phyloP scores from a whole-genome alignment of 129 eudicot genomes.

The Daucus carota region DH1_v3.0 NC_030388.2:27730501-27731000 shows the following conservation, averaged over 20 bases:
- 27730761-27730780: neutral
- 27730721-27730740: neutral
- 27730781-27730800: neutral
- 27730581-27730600: constrained; percentile 78
- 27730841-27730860: too few species aligned
- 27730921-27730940: too few species aligned
- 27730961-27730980: neutral
- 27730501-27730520: constrained; percentile 92
- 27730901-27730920: too few species aligned
- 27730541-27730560: constrained; percentile 78
- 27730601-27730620: constrained; percentile 76
- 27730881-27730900: neutral
- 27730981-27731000: neutral
- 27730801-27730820: neutral
- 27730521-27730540: constrained; percentile 88
- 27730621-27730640: constrained; percentile 81
- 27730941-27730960: neutral
- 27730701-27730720: neutral
- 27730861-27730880: too few species aligned
- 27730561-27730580: constrained; percentile 85
- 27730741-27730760: neutral
- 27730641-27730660: constrained; percentile 41
- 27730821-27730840: neutral
- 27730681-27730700: neutral
- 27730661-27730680: neutral